Percentiles rank a stretch among this genome's conserved stretches.
Evolutionary conservation across 257 asterid species (phyloP).

Genomic region (Ehretia macrophylla): DNA sequence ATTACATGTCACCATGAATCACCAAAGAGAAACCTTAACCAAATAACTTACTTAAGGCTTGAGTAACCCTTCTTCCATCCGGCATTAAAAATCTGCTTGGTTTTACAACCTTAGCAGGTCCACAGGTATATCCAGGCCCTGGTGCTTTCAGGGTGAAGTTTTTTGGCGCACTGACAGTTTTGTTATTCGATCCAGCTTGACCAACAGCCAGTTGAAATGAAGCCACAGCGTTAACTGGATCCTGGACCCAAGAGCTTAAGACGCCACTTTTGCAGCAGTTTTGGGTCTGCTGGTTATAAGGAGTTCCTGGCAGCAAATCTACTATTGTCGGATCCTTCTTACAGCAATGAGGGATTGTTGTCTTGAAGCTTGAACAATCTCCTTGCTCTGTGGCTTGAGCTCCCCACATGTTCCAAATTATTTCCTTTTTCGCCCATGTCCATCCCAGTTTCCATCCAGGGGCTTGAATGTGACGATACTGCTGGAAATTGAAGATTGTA

Average conservation of each 20-base stretch:
- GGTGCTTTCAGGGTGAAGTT: constrained; percentile 47
- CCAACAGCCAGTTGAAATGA: constrained; percentile 49
- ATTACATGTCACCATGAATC: too few relatives aligned
- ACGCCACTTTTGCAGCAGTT: constrained; percentile 63
- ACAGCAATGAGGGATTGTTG: constrained; percentile 48
- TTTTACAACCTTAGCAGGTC: constrained; percentile 32
- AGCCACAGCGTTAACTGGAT: constrained; percentile 31
- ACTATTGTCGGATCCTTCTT: constrained; percentile 38
- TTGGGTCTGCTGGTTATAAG: constrained; percentile 44
- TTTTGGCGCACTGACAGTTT: constrained; percentile 38
- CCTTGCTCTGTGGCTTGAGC: constrained; percentile 55
- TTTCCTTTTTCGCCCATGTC: constrained; percentile 51
- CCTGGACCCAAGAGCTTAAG: constrained; percentile 46
- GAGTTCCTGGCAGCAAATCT: constrained; percentile 45
- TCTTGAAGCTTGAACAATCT: constrained; percentile 51
- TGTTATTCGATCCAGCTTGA: constrained; percentile 40
- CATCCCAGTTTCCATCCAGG: constrained; percentile 61
- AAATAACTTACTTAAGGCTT: constrained; percentile 47
- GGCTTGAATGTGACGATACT: constrained; percentile 36
- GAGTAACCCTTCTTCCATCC: constrained; percentile 51
- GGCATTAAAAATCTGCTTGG: constrained; percentile 31
- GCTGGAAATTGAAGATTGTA: constrained; percentile 43
- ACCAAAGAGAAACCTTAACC: too few relatives aligned
- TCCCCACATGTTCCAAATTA: constrained; percentile 47
- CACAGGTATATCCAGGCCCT: constrained; percentile 59